Evolutionary conservation across 2,329 filamentous ascomycete species (phyloP).

Genomic region (Fusarium oligoseptatum): DNA sequence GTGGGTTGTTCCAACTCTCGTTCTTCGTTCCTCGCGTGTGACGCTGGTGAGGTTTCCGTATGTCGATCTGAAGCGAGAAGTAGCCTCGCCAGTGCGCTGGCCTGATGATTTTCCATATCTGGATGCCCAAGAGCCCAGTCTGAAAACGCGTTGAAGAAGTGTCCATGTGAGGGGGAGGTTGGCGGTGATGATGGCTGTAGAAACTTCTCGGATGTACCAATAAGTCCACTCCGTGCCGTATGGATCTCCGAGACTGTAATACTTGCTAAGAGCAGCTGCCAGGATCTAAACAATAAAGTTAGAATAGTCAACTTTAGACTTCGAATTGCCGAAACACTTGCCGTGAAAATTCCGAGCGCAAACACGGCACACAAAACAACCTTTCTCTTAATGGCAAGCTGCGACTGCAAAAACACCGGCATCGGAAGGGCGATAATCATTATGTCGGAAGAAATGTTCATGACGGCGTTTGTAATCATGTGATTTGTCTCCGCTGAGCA

Average conservation of each 20-base stretch:
- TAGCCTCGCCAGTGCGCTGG: constrained; percentile 41
- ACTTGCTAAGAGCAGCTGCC: constrained; percentile 52
- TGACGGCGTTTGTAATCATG: constrained; percentile 67
- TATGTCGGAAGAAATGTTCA: constrained; percentile 71
- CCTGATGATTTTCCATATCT: constrained; percentile 45
- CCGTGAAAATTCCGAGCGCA: constrained; percentile 60
- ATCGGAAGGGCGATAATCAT: constrained; percentile 70
- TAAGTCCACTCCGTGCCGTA: constrained; percentile 56
- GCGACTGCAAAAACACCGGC: constrained; percentile 63
- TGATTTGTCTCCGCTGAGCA: constrained; percentile 69
- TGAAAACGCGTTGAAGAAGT: constrained; percentile 55
- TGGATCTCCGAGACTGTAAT: constrained; percentile 57
- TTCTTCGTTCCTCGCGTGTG: constrained; percentile 32
- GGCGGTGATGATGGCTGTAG: constrained; percentile 59
- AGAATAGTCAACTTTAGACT: background rate
- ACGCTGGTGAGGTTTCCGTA: constrained; percentile 45
- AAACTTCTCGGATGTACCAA: constrained; percentile 62
- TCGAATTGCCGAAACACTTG: constrained; percentile 28
- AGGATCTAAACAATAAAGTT: constrained; percentile 27
- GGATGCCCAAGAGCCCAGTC: constrained; percentile 46
- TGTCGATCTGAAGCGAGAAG: constrained; percentile 36
- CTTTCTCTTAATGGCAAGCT: constrained; percentile 64
- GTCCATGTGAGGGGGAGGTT: constrained; percentile 61
- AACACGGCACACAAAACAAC: constrained; percentile 62
- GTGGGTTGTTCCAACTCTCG: constrained; percentile 3